phyloP scores from a whole-genome alignment of 1,284 basidiomycete species.

The Pseudozyma flocculosa region DNA sequence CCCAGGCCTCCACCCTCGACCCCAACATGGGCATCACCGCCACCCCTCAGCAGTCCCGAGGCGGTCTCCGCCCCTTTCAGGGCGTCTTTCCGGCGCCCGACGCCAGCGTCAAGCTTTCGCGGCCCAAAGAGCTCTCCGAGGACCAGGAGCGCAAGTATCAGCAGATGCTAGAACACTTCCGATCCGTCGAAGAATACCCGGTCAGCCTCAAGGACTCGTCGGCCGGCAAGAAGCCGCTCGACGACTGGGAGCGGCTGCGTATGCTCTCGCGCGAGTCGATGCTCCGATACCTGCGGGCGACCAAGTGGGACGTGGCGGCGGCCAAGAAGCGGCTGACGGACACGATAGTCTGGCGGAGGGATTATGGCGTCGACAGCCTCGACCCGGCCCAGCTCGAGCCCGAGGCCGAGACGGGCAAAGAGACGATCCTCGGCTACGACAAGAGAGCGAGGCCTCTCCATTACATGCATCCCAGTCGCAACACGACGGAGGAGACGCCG shows the following conservation, averaged over 20 bases:
- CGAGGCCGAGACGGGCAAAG: slow-evolving; percentile 59
- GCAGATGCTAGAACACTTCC: slow-evolving; percentile 41
- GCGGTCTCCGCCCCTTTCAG: slow-evolving; percentile 22
- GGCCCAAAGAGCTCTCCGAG: slow-evolving; percentile 29
- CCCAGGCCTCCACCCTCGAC: slow-evolving; percentile 8
- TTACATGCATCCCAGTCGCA: slow-evolving; percentile 59
- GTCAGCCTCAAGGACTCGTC: slow-evolving; percentile 23
- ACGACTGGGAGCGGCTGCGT: slow-evolving; percentile 55
- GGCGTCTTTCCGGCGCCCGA: slow-evolving; percentile 42
- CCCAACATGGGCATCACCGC: slow-evolving; percentile 1
- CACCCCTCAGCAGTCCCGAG: slow-evolving; percentile 1
- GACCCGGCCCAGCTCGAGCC: slow-evolving; percentile 43
- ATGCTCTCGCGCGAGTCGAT: slow-evolving; percentile 55
- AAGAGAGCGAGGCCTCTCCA: slow-evolving; percentile 57
- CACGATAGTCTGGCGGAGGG: slow-evolving; percentile 59
- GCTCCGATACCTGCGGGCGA: slow-evolving; percentile 57
- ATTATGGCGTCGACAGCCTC: slow-evolving; percentile 58
- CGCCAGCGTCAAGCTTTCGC: slow-evolving; percentile 27
- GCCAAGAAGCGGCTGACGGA: slow-evolving; percentile 58
- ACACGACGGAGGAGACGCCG: slow-evolving; percentile 51
- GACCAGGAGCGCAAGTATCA: slow-evolving; percentile 42
- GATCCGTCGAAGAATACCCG: slow-evolving; percentile 29
- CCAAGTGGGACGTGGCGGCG: slow-evolving; percentile 57
- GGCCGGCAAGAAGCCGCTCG: slow-evolving; percentile 31
- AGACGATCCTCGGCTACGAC: slow-evolving; percentile 58